Conservation (phyloP, 352 stramenopile species). For the Pilasporangium apinafurcum region DNA sequence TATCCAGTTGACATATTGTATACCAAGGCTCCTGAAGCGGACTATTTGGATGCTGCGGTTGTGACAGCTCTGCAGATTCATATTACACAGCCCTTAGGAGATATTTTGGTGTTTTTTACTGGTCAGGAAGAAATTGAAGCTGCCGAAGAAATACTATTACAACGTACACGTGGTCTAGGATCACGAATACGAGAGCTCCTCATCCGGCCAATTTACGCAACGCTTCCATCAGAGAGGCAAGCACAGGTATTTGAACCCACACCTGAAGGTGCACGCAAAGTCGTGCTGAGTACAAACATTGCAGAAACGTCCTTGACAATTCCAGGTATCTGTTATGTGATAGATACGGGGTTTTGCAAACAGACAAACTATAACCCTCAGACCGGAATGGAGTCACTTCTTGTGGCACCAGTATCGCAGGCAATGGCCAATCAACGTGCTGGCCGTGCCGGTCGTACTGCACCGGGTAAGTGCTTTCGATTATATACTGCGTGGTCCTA, state of each 20-base stretch:
- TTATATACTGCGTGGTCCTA: conserved; percentile 99
- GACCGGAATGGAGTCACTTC: conserved; percentile 98
- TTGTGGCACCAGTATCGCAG: conserved; percentile 97
- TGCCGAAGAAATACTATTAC: conserved; percentile 92
- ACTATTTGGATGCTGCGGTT: conserved; percentile 98
- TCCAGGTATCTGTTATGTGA: conserved; percentile 98
- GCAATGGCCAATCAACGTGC: conserved; percentile 96
- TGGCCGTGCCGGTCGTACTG: conserved; percentile 94
- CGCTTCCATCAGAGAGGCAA: conserved; percentile 97
- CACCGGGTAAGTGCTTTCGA: conserved; percentile 98
- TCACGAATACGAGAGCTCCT: conserved; percentile 97
- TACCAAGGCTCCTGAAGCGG: conserved; percentile 96
- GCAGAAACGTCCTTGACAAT: conserved; percentile 99
- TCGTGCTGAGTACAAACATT: conserved; percentile 99
- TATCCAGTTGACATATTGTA: conserved; percentile 97
- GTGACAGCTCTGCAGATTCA: conserved; percentile 99
- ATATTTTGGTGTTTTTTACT: conserved; percentile 99
- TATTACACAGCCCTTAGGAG: conserved; percentile 95
- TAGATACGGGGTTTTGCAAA: conserved; percentile 99
- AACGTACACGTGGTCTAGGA: conserved; percentile 91
- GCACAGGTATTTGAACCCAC: conserved; percentile 99
- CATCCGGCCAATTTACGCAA: conserved; percentile 99
- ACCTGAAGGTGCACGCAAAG: conserved; percentile 93
- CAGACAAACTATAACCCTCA: conserved; percentile 99
- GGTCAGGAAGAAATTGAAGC: conserved; percentile 99